phyloP scores from a whole-genome alignment of 331 rosid genomes.

The Saraca asoca region DNA sequence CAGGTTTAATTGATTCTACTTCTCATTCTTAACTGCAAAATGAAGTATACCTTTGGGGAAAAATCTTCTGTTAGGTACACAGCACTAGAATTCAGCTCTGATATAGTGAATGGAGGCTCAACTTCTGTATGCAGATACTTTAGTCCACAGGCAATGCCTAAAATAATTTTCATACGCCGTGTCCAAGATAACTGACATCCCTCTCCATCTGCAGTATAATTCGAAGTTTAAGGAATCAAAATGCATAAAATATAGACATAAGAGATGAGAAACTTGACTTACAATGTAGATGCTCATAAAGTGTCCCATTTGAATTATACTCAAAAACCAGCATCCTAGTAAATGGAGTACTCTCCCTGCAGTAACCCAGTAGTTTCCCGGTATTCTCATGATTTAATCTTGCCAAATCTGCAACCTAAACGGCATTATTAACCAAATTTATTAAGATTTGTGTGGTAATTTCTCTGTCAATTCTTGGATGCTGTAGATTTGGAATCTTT shows the following conservation, averaged over 20 bases:
- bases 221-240: conserved; percentile 31
- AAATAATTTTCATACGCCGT: conserved; percentile 75
- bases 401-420: conserved; percentile 86
- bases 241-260: conserved; percentile 1
- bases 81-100: conserved; percentile 87
- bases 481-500: conserved; percentile 29
- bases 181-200: conserved; percentile 92
- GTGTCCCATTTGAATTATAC: conserved; percentile 93
- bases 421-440: conserved; percentile 26
- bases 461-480: conserved; percentile 23
- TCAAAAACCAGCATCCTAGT: conserved; percentile 96
- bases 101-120: conserved; percentile 93
- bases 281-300: conserved; percentile 91
- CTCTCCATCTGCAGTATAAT: conserved; percentile 66
- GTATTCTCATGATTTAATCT: conserved; percentile 74
- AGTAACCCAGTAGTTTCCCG: conserved; percentile 90
- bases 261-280: conserved; percentile 43
- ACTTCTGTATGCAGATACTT: conserved; percentile 84
- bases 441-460: conserved; percentile 14
- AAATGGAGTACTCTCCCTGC: conserved; percentile 82
- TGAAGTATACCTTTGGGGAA: conserved; percentile 69
- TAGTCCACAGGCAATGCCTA: conserved; percentile 91
- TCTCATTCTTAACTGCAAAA: conserved; percentile 21
- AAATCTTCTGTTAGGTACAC: conserved; percentile 95
- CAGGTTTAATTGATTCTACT: conserved; percentile 9